Conservation (phyloP, 495 filamentous ascomycete genomes). For the Penicillium soppii region DNA sequence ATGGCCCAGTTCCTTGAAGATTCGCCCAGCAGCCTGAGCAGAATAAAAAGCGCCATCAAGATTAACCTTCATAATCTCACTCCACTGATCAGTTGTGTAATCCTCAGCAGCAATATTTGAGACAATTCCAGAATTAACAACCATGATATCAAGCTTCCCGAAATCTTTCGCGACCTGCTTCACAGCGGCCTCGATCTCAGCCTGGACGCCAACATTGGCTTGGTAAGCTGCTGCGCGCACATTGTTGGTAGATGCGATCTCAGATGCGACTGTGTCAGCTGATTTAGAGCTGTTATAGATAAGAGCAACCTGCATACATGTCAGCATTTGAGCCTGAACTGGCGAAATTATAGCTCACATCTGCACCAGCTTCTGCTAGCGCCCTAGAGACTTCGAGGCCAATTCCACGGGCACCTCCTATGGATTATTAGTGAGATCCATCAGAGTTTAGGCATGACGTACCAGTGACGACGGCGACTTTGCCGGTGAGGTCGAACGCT, state of each 20-base stretch:
- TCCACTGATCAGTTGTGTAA: conserved; percentile 32
- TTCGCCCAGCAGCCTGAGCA: conserved; percentile 41
- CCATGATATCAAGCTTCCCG: conserved; percentile 70
- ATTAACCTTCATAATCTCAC: conserved; percentile 46
- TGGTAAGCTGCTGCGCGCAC: conserved; percentile 66
- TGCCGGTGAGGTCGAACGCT: conserved; percentile 36
- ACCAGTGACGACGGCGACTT: conserved; percentile 38
- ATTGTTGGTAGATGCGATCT: conserved; percentile 69
- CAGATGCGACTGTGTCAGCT: conserved; percentile 62
- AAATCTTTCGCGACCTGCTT: conserved; percentile 62
- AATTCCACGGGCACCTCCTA: conserved; percentile 77
- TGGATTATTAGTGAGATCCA: not conserved
- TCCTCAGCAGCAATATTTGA: conserved; percentile 40
- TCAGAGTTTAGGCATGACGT: not conserved
- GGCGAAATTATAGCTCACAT: conserved; percentile 31
- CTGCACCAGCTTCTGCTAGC: conserved; percentile 75
- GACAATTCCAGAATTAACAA: conserved; percentile 72
- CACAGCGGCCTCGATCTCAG: conserved; percentile 54
- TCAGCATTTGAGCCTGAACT: not conserved
- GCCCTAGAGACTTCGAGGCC: conserved; percentile 70
- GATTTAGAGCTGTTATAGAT: conserved; percentile 78
- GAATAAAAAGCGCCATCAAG: conserved; percentile 48
- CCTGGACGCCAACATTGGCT: conserved; percentile 59
- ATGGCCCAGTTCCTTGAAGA: conserved; percentile 39
- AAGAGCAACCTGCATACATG: conserved; percentile 49